phyloP scores from a whole-genome alignment of 768 basidiomycete species.

The Kwoniella shandongensis region DNA sequence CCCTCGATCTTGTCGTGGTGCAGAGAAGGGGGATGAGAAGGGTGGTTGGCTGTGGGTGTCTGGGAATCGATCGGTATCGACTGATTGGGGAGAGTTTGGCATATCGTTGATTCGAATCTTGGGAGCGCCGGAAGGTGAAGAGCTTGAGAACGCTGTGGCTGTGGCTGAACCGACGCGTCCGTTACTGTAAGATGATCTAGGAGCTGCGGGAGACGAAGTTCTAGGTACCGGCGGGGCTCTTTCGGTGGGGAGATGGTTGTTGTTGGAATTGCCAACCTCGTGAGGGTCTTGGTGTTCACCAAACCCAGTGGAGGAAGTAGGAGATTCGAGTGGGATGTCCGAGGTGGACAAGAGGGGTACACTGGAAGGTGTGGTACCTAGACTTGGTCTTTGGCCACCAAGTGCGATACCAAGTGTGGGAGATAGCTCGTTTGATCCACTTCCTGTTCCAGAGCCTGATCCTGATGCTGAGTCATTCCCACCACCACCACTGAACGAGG shows the following conservation, averaged over 20 bases:
- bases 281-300: no score
- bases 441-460: neutral
- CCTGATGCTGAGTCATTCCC: neutral
- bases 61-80: slow-evolving; percentile 10
- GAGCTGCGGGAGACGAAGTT: neutral
- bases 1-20: neutral
- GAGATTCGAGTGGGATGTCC: slow-evolving; percentile 6
- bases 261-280: neutral
- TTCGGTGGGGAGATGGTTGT: neutral
- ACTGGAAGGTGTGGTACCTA: slow-evolving; percentile 15
- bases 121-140: slow-evolving; percentile 4
- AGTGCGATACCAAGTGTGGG: neutral
- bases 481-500: neutral
- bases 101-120: slow-evolving; percentile 24
- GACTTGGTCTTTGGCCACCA: slow-evolving; percentile 16
- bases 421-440: slow-evolving; percentile 3
- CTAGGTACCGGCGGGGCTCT: neutral
- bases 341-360: slow-evolving; percentile 4
- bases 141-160: neutral
- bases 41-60: neutral
- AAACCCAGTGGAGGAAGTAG: no score
- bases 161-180: slow-evolving; percentile 1
- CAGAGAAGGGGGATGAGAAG: slow-evolving; percentile 1
- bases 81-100: slow-evolving; percentile 20
- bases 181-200: neutral